Evolutionary conservation across 116 monocot genomes (phyloP).

Genomic region (Zostera marina): DNA sequence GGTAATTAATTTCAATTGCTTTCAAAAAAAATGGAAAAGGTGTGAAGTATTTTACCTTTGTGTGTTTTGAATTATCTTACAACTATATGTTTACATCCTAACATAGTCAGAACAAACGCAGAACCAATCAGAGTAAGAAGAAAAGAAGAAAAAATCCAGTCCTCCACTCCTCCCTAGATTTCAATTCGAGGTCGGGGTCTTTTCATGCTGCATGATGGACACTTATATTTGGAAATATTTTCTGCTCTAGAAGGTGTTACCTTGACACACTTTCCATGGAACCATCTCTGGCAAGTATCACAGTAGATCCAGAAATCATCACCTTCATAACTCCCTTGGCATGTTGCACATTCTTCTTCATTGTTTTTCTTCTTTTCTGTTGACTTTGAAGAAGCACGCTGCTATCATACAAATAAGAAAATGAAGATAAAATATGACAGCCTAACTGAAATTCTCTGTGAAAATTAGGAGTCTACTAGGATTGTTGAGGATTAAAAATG

Average conservation of each 20-base stretch:
- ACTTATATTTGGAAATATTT: slow-evolving; percentile 89
- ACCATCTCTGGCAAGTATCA: slow-evolving; percentile 72
- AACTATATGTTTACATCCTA: too few relatives aligned
- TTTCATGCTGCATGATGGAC: slow-evolving; percentile 71
- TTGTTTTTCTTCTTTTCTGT: slow-evolving; percentile 26
- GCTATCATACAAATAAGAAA: background rate
- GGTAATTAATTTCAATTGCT: too few relatives aligned
- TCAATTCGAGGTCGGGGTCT: slow-evolving; percentile 7
- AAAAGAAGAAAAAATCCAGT: too few relatives aligned
- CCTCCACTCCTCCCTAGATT: too few relatives aligned
- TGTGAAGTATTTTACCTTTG: too few relatives aligned
- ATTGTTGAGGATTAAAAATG: background rate
- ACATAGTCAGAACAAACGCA: too few relatives aligned
- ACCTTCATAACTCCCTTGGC: slow-evolving; percentile 57
- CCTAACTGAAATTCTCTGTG: too few relatives aligned
- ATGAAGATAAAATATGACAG: too few relatives aligned
- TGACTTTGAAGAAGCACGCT: slow-evolving; percentile 25
- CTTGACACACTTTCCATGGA: slow-evolving; percentile 77
- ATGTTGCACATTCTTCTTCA: slow-evolving; percentile 69
- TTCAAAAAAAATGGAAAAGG: too few relatives aligned
- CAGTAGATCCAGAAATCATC: slow-evolving; percentile 96
- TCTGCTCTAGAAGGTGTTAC: slow-evolving; percentile 76
- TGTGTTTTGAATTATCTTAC: too few relatives aligned
- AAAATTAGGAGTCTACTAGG: background rate
- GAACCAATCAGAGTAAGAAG: too few relatives aligned